Evolutionary conservation across 495 filamentous ascomycete genomes (phyloP), one percentile per base, ranked within the genome.

Genomic region (Penicillium coprophilum): DNA sequence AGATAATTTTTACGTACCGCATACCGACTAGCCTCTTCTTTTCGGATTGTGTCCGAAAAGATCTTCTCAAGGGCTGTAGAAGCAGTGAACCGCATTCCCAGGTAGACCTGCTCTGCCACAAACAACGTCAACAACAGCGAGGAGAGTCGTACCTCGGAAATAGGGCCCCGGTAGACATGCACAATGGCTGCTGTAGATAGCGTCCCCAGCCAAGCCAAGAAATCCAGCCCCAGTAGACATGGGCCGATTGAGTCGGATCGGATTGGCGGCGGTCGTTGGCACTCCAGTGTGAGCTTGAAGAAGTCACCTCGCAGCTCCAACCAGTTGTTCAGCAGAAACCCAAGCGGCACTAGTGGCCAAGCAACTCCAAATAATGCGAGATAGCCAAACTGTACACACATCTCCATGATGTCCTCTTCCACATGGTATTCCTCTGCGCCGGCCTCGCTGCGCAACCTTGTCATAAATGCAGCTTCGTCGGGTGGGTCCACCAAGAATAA

Each of bases 291-390:
- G 53, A 98, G 92, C 64, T 98, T 98, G 73, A 92, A 82, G 10
- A 95, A 91, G 60, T 98, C 94, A 7, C 88, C 87, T 28, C 94
- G 89, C 13, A 96, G 79, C 57, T 97, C 93, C 50, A 98, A 70
- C 93, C 93, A 98, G 76, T 97, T 93, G 72, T 96, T 96, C 65
- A 92, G 73, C 6, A 96, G 69, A 80, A 97, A 97, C 0, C 90
- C 92, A 38, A 91, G 79, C 0, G 87, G 83, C 0, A 92, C 90
- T 3, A 97, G 77, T 0, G 94, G 93, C 94, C 94, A 98, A 48
- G 96, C 82, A 0, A 94, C 88, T 6, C 88, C 91, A 70, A 98
- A 98, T 3, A 98, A 78, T 0, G 88, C 86, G 5, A 98, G 78
- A 67, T 96, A 98, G 11, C 93, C 76, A 34, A 76, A 78, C 56